These are phyloP conservation scores for Boletus subluridellus DNA, from an alignment of 1,284 basidiomycete genomes.

Conservation along the genomic window DNA sequence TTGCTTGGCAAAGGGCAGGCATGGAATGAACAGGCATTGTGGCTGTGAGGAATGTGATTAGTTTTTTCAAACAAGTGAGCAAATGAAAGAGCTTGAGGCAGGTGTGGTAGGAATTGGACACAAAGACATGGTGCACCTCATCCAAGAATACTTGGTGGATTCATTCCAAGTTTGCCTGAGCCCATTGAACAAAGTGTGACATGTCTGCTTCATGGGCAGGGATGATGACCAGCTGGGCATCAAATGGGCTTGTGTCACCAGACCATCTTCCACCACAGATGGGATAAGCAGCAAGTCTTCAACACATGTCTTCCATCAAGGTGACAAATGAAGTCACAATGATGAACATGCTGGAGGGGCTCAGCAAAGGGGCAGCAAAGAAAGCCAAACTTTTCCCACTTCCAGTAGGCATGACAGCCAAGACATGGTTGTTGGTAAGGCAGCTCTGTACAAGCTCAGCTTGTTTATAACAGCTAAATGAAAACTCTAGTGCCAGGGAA, in stretches of 20 bases:
- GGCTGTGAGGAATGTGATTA: not conserved
- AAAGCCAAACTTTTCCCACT: too few species aligned
- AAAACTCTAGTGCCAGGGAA: too few species aligned
- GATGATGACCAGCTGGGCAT: not conserved
- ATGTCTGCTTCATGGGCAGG: not conserved
- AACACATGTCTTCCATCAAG: too few species aligned
- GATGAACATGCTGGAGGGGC: too few species aligned
- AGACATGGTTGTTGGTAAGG: too few species aligned
- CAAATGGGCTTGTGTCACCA: not conserved
- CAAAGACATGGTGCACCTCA: conserved; percentile 23
- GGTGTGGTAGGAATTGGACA: conserved; percentile 3
- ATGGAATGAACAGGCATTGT: conserved; percentile 13
- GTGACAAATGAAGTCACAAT: too few species aligned
- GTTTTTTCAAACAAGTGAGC: conserved; percentile 9
- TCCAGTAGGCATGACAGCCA: too few species aligned
- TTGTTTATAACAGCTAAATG: too few species aligned
- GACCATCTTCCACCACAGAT: too few species aligned
- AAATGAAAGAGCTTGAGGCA: conserved; percentile 22
- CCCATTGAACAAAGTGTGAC: not conserved
- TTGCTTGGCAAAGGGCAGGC: not conserved
- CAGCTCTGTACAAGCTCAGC: too few species aligned
- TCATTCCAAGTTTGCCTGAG: not conserved
- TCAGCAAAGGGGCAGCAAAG: too few species aligned
- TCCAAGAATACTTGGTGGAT: conserved; percentile 19
- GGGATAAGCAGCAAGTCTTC: too few species aligned